phyloP scores from a whole-genome alignment of 768 basidiomycete species.

The Agrocybe chaxingu region DNA sequence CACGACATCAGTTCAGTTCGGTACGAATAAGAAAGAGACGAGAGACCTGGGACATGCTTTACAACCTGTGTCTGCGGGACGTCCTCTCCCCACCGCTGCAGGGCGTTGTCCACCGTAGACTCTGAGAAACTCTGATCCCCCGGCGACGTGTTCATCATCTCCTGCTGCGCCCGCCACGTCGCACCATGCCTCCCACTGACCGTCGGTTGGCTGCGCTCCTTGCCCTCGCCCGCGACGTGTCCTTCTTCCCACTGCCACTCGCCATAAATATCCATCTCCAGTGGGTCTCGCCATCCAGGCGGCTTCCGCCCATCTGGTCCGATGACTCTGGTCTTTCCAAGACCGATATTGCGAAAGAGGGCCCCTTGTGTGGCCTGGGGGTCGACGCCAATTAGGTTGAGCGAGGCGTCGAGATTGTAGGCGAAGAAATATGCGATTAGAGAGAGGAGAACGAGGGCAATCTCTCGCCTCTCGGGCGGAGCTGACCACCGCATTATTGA shows the following conservation, averaged over 20 bases:
- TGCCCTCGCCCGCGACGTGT: slow-evolving; percentile 54
- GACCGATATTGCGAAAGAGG: slow-evolving; percentile 36
- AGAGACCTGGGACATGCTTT: slow-evolving; percentile 63
- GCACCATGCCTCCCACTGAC: slow-evolving; percentile 41
- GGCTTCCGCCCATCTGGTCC: slow-evolving; percentile 47
- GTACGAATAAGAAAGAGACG: slow-evolving; percentile 1
- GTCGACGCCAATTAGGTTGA: slow-evolving; percentile 49
- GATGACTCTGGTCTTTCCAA: slow-evolving; percentile 33
- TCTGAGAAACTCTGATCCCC: slow-evolving; percentile 26
- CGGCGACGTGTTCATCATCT: slow-evolving; percentile 19
- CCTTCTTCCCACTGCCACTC: slow-evolving; percentile 66
- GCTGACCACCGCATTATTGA: slow-evolving; percentile 55
- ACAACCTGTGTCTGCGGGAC: slow-evolving; percentile 55
- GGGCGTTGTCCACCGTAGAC: slow-evolving; percentile 47
- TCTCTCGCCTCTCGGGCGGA: slow-evolving; percentile 71
- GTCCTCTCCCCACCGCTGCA: slow-evolving; percentile 52
- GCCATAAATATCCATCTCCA: slow-evolving; percentile 66
- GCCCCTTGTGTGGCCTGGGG: slow-evolving; percentile 33
- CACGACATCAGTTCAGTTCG: background rate
- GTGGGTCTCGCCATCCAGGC: slow-evolving; percentile 48
- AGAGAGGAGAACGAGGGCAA: slow-evolving; percentile 64
- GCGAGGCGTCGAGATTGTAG: slow-evolving; percentile 69
- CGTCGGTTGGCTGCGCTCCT: slow-evolving; percentile 41
- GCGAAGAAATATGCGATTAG: slow-evolving; percentile 65
- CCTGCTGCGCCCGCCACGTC: slow-evolving; percentile 37